Evolutionary conservation across 2,329 filamentous ascomycete species (phyloP).

Genomic region (Cladosporium sp.): DNA sequence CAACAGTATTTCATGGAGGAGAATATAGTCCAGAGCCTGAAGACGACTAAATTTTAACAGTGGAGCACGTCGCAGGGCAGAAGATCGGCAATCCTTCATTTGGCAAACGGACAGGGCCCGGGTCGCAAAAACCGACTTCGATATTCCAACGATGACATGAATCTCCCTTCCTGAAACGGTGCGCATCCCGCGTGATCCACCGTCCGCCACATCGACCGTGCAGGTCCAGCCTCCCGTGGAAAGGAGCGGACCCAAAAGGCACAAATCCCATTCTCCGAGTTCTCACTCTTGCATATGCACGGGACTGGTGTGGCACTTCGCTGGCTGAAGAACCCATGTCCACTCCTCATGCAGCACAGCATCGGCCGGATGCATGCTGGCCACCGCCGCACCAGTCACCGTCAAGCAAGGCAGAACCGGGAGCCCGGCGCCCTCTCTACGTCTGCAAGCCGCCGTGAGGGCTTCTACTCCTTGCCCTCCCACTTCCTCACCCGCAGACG

Average conservation of each 20-base stretch:
- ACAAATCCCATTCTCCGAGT: not conserved
- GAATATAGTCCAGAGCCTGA: too few relatives aligned
- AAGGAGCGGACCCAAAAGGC: not conserved
- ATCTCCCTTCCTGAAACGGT: not conserved
- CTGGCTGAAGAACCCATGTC: not conserved
- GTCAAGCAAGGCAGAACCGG: not conserved
- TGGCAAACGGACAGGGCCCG: not conserved
- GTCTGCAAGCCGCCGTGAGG: not conserved
- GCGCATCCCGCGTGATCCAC: not conserved
- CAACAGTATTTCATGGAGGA: too few relatives aligned
- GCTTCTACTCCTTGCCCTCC: too few relatives aligned
- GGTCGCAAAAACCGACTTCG: not conserved
- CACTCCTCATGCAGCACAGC: not conserved
- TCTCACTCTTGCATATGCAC: conserved; percentile 3
- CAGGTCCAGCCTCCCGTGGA: not conserved
- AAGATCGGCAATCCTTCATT: not conserved
- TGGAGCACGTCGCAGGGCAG: not conserved
- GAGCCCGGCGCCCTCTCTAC: not conserved
- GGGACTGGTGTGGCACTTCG: not conserved
- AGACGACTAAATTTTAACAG: not conserved
- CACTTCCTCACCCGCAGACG: not conserved
- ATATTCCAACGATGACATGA: not conserved
- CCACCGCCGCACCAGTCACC: not conserved
- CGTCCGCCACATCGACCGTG: not conserved
- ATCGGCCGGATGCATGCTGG: not conserved